Conservation (phyloP, 176 grass and related monocot species). For the Sorghum bicolor region DNA sequence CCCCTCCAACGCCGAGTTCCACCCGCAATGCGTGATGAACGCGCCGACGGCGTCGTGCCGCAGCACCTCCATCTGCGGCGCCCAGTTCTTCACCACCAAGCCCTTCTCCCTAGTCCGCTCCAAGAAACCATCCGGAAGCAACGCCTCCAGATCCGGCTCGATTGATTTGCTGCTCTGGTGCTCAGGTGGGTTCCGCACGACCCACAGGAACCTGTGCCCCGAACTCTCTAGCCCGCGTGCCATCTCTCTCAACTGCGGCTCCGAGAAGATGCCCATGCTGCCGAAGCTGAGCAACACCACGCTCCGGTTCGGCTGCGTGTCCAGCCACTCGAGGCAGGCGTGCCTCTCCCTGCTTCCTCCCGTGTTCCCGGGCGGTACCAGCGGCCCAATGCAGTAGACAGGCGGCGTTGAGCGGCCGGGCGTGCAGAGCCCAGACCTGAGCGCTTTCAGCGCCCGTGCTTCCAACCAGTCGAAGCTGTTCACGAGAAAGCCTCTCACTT, state of each 20-base stretch:
- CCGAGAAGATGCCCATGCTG: conserved; percentile 34
- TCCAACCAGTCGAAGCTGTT: too few species aligned
- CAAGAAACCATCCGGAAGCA: conserved; percentile 30
- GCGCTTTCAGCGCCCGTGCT: too few species aligned
- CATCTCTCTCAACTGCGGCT: conserved; percentile 31
- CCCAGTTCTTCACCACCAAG: conserved; percentile 25
- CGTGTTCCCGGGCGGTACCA: neutral
- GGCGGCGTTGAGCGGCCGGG: too few species aligned
- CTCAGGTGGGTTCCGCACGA: conserved; percentile 1
- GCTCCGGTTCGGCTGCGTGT: neutral
- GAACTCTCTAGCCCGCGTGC: conserved; percentile 43
- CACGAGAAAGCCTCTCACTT: too few species aligned
- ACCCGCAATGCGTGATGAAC: conserved; percentile 11
- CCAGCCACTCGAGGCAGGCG: neutral
- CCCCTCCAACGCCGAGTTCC: too few species aligned
- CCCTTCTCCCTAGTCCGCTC: too few species aligned
- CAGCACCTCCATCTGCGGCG: conserved; percentile 47
- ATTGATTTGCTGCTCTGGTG: too few species aligned
- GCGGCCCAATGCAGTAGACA: neutral
- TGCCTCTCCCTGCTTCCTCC: neutral
- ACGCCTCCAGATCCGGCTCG: conserved; percentile 19
- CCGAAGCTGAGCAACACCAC: conserved; percentile 58
- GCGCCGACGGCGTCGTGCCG: conserved; percentile 29
- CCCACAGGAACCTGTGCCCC: conserved; percentile 59
- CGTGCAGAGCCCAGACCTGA: too few species aligned